phyloP scores from a whole-genome alignment of 352 stramenopile species.

The Phytophthora hybrid region DNA sequence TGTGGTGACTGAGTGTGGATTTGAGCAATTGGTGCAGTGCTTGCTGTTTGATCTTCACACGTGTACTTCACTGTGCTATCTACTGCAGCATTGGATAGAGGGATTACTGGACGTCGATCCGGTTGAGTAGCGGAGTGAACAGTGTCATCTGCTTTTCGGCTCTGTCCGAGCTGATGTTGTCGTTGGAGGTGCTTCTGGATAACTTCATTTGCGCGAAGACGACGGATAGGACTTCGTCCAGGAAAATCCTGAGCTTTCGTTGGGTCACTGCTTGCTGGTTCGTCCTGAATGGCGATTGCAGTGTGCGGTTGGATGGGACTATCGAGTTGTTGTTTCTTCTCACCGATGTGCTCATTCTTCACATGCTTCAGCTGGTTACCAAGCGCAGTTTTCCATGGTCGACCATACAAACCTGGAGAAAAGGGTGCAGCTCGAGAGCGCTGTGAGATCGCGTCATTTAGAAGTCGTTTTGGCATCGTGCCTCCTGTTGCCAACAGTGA shows the following conservation, averaged over 20 bases:
- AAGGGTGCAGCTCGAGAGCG: constrained; percentile 24
- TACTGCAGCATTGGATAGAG: constrained; percentile 1
- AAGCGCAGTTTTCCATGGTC: constrained; percentile 36
- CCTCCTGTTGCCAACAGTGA: constrained; percentile 18
- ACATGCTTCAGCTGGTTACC: constrained; percentile 32
- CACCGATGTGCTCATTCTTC: constrained; percentile 13
- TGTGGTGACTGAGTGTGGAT: neutral
- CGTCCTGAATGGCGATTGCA: constrained; percentile 30
- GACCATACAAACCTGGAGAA: constrained; percentile 17
- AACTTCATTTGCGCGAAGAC: constrained; percentile 27
- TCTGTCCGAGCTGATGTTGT: constrained; percentile 11
- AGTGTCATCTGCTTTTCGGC: neutral
- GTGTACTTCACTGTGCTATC: neutral
- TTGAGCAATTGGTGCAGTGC: constrained; percentile 1
- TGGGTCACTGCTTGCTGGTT: neutral
- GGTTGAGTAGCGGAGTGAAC: neutral
- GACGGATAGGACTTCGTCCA: constrained; percentile 13
- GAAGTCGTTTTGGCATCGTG: constrained; percentile 10
- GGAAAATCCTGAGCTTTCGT: neutral
- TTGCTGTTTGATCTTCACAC: neutral
- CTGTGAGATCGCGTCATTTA: constrained; percentile 9
- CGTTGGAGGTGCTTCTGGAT: constrained; percentile 21
- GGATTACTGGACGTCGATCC: neutral
- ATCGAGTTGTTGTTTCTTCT: constrained; percentile 7
- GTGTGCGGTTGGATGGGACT: constrained; percentile 17